Conservation (phyloP, 768 basidiomycete species). For the Flagelloscypha sp. region DNA sequence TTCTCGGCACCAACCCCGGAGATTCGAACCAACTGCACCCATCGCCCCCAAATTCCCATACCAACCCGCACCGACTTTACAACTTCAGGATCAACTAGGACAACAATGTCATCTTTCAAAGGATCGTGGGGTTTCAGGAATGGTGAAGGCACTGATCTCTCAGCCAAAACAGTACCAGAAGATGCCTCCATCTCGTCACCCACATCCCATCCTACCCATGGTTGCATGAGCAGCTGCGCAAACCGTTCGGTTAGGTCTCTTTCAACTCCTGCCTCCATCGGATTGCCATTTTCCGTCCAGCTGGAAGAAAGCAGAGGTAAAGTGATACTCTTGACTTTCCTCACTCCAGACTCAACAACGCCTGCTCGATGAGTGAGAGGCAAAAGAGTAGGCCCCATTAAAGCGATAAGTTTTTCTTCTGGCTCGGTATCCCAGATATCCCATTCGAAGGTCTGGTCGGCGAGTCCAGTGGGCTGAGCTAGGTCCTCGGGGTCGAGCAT, state of each 20-base stretch:
- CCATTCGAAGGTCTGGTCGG: constrained; percentile 1
- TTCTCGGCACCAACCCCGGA: constrained; percentile 12
- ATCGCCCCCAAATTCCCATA: constrained; percentile 57
- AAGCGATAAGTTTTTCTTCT: constrained; percentile 20
- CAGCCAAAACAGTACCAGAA: constrained; percentile 6
- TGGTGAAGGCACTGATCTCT: constrained; percentile 1
- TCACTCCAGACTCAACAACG: constrained; percentile 48
- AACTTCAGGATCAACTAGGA: constrained; percentile 42
- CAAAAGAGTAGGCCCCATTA: constrained; percentile 36
- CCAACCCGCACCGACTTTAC: constrained; percentile 38
- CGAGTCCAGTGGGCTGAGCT: too few species aligned
- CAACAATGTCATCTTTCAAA: constrained; percentile 47
- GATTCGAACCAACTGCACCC: constrained; percentile 54
- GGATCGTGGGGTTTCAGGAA: constrained; percentile 35
- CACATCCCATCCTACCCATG: constrained; percentile 42
- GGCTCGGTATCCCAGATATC: background rate
- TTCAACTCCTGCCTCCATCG: constrained; percentile 29
- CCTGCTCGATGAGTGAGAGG: constrained; percentile 47
- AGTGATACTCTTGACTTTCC: constrained; percentile 35
- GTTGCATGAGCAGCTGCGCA: constrained; percentile 42
- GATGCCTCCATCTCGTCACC: constrained; percentile 4
- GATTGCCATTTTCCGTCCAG: too few species aligned
- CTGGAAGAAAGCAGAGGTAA: too few species aligned
- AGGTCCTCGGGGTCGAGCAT: too few species aligned
- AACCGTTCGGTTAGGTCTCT: constrained; percentile 37